These are phyloP conservation scores for Glycine latifolia DNA, from an alignment of 306 rosid species.

Conservation along the genomic window DNA sequence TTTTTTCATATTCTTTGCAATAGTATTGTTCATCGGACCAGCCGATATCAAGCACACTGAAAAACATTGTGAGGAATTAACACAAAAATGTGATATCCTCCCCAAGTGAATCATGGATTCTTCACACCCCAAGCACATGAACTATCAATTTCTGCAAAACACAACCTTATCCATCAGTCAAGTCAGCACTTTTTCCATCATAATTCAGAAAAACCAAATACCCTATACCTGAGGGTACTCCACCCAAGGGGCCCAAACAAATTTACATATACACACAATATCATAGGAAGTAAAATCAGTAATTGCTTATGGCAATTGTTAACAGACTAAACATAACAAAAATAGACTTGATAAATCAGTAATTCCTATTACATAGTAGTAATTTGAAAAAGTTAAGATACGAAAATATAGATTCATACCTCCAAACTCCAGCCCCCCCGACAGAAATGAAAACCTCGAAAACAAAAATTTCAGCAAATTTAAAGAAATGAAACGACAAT, in stretches of 20 bases:
- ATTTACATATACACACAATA: background rate
- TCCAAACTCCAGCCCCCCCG: constrained; percentile 46
- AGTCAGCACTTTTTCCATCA: background rate
- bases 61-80: constrained; percentile 47
- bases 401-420: constrained; percentile 43
- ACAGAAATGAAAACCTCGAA: constrained; percentile 47
- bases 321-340: constrained; percentile 20
- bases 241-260: constrained; percentile 35
- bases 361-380: background rate
- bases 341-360: constrained; percentile 1
- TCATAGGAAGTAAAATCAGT: constrained; percentile 20
- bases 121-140: constrained; percentile 46
- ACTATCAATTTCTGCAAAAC: constrained; percentile 53
- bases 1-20: too few relatives aligned
- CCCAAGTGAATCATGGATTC: constrained; percentile 37
- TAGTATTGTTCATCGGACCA: too few relatives aligned
- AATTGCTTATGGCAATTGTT: constrained; percentile 12
- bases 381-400: constrained; percentile 21
- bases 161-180: constrained; percentile 42
- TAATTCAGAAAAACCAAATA: constrained; percentile 20
- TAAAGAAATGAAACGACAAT: constrained; percentile 36
- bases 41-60: too few relatives aligned
- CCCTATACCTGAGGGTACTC: constrained; percentile 40
- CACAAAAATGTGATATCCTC: constrained; percentile 45
- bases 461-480: constrained; percentile 32